Base-by-base conservation (phyloP, 1,284 basidiomycete genomes). In the Phlebopus sp. region DNA sequence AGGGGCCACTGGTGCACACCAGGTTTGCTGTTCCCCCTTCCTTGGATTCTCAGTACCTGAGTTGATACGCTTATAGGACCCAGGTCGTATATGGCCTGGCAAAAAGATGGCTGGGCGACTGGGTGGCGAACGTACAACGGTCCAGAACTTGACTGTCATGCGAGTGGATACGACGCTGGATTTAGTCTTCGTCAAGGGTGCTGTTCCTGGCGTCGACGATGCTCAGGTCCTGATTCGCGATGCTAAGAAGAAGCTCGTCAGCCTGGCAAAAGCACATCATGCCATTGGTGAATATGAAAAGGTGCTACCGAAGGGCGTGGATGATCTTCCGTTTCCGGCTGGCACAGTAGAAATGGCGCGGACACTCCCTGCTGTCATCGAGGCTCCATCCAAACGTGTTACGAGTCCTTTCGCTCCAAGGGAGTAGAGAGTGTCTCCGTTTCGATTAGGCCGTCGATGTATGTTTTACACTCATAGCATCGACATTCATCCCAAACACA, bases 21-120 rank as follows among this genome's bases (percentile, higher is more conserved):
- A 97, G 77, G 93, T 92, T 56, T 51, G 74, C 67, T 18, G 21
- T 38, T 6, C 41, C 30, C 44, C 18, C 49, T 40, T 47, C 40
- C n/a, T 47, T 25, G 43, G 17, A 31, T 10, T 34, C 36, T 17
- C 37, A 17, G 11, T 32, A 3, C 17, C 45, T 59, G 47, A 52
- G 19, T 50, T 58, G 23, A 57, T 56, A 38, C 48, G 47, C 18
- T 25, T 53, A 11, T 58, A 95, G 91, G 92, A 97, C 63, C 95
- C 95, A 31, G 95, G 94, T 44, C 84, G 94, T 64, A 79, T 97
- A 13, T 92, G 91, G 75, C 95, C 95, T 14, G 96, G 96, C 36
- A 97, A 95, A 73, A 98, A 97, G 76, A 99, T 98, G 96, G 86
- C 96, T 8, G 97, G 96, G 39, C 86, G 88, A 39, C 87, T 97